These are phyloP conservation scores for Pyrenula massariospora DNA, from an alignment of 495 filamentous ascomycete species.

Conservation along the genomic window DNA sequence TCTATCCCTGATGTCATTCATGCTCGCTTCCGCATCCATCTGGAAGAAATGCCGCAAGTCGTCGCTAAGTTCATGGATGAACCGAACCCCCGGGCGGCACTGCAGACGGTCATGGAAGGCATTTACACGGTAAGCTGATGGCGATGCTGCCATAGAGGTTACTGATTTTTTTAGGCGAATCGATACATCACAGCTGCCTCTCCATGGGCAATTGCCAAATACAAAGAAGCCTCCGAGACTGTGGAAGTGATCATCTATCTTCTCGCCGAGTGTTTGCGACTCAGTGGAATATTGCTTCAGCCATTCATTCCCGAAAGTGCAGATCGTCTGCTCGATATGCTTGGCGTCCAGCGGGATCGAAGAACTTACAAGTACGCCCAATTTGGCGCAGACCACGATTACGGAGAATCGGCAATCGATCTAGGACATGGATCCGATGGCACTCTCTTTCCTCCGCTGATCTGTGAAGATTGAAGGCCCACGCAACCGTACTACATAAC, in stretches of 20 bases:
- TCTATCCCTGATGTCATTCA: neutral
- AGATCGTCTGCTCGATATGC: conserved; percentile 56
- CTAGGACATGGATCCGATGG: conserved; percentile 32
- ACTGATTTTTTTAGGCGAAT: conserved; percentile 65
- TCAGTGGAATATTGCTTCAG: conserved; percentile 75
- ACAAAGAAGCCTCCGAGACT: conserved; percentile 17
- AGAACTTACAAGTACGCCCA: conserved; percentile 44
- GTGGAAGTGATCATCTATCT: conserved; percentile 49
- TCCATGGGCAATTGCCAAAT: conserved; percentile 41
- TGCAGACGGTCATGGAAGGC: conserved; percentile 54
- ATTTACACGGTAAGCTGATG: conserved; percentile 39
- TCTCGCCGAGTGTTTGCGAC: conserved; percentile 64
- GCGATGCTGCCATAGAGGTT: neutral
- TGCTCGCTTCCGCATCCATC: conserved; percentile 18
- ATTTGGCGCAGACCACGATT: conserved; percentile 50
- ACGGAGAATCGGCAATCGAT: conserved; percentile 40
- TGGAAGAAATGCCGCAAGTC: conserved; percentile 16
- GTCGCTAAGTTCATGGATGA: conserved; percentile 49
- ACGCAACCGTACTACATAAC: too few species aligned
- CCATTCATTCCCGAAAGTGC: conserved; percentile 85
- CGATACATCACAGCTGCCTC: conserved; percentile 46
- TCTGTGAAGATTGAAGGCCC: conserved; percentile 31
- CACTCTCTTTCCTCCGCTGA: conserved; percentile 44
- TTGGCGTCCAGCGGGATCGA: conserved; percentile 55
- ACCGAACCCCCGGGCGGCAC: conserved; percentile 49